Conservation (phyloP, 352 stramenopile species). For the Globisporangium sylvaticum region DNA sequence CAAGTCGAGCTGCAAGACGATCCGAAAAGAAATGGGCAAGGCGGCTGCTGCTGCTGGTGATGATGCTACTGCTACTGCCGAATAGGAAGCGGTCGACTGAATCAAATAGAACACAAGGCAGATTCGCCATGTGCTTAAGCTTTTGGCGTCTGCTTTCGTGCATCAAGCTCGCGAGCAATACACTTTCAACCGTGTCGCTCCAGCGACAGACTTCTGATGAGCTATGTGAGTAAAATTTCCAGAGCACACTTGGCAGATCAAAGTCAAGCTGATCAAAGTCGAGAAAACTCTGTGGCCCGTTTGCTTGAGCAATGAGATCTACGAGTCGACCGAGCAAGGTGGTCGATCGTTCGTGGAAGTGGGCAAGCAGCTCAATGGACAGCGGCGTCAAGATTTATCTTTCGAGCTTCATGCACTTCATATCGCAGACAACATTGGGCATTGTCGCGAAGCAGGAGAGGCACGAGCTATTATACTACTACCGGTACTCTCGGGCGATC, state of each 20-base stretch:
- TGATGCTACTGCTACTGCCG: not conserved
- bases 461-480: too few species aligned
- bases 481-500: too few species aligned
- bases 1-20: conserved; percentile 71
- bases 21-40: conserved; percentile 36
- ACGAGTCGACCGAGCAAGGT: not conserved
- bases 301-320: not conserved
- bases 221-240: not conserved
- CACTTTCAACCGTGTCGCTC: not conserved
- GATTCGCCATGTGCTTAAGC: not conserved
- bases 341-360: not conserved
- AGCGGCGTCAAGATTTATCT: too few species aligned
- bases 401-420: too few species aligned
- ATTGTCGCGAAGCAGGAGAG: too few species aligned
- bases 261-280: not conserved
- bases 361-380: not conserved
- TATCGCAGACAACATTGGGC: too few species aligned
- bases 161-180: not conserved
- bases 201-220: not conserved
- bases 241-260: not conserved
- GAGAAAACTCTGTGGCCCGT: not conserved
- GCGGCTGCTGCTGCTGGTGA: not conserved
- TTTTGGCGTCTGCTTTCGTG: not conserved
- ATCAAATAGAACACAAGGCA: conserved; percentile 3
- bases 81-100: not conserved